Conservation (phyloP, 257 asterid species). For the Solanum arcanum region DNA sequence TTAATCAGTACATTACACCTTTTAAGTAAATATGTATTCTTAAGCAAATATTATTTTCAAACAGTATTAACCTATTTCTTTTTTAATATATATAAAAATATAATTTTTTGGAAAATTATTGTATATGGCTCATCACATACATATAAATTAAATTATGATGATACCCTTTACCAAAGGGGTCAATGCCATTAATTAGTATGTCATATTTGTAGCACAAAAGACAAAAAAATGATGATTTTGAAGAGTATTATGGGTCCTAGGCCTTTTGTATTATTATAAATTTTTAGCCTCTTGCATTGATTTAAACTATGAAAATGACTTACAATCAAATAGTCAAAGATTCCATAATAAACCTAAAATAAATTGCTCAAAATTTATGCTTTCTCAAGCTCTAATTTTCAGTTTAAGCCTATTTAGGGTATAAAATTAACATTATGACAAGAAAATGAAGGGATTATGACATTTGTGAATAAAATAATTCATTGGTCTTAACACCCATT, state of each 20-base stretch:
- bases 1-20: neutral
- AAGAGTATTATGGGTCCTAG: neutral
- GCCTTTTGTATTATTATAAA: neutral
- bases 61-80: neutral
- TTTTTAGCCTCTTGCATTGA: neutral
- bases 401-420: neutral
- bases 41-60: neutral
- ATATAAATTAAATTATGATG: neutral
- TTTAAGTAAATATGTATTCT: neutral
- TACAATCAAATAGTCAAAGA: neutral
- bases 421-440: neutral
- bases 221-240: neutral
- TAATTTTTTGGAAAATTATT: neutral
- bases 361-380: neutral
- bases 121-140: neutral
- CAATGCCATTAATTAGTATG: neutral
- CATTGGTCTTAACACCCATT: neutral
- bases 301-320: neutral
- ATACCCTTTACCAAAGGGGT: neutral
- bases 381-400: neutral
- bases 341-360: neutral
- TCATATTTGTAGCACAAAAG: neutral
- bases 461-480: neutral
- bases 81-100: neutral
- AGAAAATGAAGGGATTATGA: neutral